Evolutionary conservation across 164 flowering plant species (phyloP).

Genomic region (Amborella trichopoda): DNA sequence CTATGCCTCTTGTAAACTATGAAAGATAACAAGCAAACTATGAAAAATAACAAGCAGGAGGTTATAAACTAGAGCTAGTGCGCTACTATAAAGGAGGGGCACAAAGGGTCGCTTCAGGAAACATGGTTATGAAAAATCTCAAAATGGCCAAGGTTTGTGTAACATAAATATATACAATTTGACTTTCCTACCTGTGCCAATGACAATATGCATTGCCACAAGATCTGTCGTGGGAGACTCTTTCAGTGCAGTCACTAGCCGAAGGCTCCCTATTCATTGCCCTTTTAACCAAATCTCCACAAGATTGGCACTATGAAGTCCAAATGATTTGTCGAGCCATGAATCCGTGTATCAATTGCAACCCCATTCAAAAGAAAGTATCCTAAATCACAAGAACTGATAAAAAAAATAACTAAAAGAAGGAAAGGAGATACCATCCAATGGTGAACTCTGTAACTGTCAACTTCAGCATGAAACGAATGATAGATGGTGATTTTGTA

Average conservation of each 20-base stretch:
- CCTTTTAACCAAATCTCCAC: constrained; percentile 11
- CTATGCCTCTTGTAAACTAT: too few species aligned
- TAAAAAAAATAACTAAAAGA: neutral
- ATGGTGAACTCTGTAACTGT: constrained; percentile 8
- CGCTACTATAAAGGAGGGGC: too few species aligned
- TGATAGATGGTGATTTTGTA: constrained; percentile 9
- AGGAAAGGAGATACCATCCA: constrained; percentile 6
- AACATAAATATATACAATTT: neutral
- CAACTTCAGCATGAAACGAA: constrained; percentile 7
- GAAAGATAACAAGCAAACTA: neutral
- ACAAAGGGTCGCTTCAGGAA: too few species aligned
- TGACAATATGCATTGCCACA: constrained; percentile 6
- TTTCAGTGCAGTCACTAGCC: constrained; percentile 9
- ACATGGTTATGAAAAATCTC: neutral
- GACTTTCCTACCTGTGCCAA: constrained; percentile 8
- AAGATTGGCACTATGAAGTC: constrained; percentile 7
- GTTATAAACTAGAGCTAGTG: neutral
- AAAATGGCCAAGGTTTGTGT: neutral
- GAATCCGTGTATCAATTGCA: neutral
- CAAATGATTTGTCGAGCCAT: neutral
- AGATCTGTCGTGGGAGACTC: neutral
- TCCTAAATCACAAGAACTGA: neutral
- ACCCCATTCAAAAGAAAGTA: neutral
- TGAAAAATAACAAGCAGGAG: neutral
- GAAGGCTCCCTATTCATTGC: constrained; percentile 12